These are phyloP conservation scores for Podospora pseudopauciseta DNA, from an alignment of 495 filamentous ascomycete species.

Conservation along the genomic window DNA sequence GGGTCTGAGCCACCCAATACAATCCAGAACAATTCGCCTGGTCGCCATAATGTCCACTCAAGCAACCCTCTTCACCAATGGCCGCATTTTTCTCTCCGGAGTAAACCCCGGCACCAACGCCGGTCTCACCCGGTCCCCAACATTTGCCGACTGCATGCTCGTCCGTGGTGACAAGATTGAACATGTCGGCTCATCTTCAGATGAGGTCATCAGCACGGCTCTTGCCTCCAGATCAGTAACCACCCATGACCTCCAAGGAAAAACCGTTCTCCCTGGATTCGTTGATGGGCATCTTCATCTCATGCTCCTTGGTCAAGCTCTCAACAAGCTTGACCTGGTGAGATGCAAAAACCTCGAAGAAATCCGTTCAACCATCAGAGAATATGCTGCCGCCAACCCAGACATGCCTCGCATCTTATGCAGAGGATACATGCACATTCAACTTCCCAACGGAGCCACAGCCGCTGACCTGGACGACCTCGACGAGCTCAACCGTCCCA, in stretches of 20 bases:
- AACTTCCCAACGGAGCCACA: constrained; percentile 49
- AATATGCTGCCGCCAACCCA: constrained; percentile 50
- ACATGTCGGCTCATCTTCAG: constrained; percentile 42
- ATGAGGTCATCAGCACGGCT: constrained; percentile 33
- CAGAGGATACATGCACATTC: constrained; percentile 59
- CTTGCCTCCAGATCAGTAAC: constrained; percentile 24
- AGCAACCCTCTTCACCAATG: constrained; percentile 36
- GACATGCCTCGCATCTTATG: constrained; percentile 50
- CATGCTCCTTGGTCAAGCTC: constrained; percentile 56
- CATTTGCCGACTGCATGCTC: constrained; percentile 41
- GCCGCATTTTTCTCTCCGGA: constrained; percentile 26
- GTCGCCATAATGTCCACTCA: constrained; percentile 15
- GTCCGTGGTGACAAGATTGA: constrained; percentile 34
- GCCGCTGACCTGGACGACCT: constrained; percentile 76
- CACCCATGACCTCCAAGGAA: constrained; percentile 48
- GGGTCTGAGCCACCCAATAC: neutral
- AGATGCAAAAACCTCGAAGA: constrained; percentile 51
- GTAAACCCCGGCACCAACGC: constrained; percentile 29
- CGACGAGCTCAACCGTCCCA: constrained; percentile 42
- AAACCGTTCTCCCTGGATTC: constrained; percentile 58
- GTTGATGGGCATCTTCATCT: constrained; percentile 65
- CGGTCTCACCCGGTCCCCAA: constrained; percentile 23
- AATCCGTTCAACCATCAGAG: constrained; percentile 49
- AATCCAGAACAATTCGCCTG: neutral
- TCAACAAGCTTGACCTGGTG: constrained; percentile 55